These are phyloP conservation scores for Leishmania amazonensis DNA, from an alignment of 208 protist genomes.

Conservation along the genomic window DNA sequence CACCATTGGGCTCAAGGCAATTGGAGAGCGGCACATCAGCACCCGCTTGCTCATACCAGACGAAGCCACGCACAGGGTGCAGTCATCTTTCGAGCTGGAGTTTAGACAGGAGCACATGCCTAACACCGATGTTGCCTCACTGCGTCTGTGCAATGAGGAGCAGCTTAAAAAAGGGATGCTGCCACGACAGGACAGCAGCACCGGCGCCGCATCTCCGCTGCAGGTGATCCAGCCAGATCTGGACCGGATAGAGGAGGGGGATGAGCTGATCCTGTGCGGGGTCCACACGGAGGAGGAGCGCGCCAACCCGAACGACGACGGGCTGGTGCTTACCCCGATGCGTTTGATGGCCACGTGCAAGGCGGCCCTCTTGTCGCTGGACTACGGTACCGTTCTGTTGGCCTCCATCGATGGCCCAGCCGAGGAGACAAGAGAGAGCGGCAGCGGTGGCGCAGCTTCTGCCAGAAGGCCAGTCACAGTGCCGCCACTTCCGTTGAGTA, in stretches of 20 bases:
- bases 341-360: constrained; percentile 61
- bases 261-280: constrained; percentile 66
- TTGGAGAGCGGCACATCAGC: constrained; percentile 88
- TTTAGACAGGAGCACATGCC: constrained; percentile 70
- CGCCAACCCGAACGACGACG: constrained; percentile 85
- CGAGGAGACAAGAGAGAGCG: background rate
- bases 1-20: constrained; percentile 68
- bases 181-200: background rate
- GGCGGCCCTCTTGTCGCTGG: constrained; percentile 73
- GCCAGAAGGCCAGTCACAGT: background rate
- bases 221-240: constrained; percentile 68
- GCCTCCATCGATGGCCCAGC: constrained; percentile 42
- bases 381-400: constrained; percentile 86
- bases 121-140: constrained; percentile 73
- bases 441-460: background rate
- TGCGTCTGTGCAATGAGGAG: constrained; percentile 56
- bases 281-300: constrained; percentile 65
- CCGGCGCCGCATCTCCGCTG: constrained; percentile 8
- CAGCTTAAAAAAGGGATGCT: constrained; percentile 29
- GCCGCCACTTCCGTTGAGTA: constrained; percentile 58
- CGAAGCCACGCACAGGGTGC: constrained; percentile 26
- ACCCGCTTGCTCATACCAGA: constrained; percentile 63
- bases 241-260: constrained; percentile 63
- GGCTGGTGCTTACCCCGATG: constrained; percentile 41
- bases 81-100: constrained; percentile 51